phyloP scores from a whole-genome alignment of 2,329 filamentous ascomycete genomes.

The Exophiala aquamarina region DNA sequence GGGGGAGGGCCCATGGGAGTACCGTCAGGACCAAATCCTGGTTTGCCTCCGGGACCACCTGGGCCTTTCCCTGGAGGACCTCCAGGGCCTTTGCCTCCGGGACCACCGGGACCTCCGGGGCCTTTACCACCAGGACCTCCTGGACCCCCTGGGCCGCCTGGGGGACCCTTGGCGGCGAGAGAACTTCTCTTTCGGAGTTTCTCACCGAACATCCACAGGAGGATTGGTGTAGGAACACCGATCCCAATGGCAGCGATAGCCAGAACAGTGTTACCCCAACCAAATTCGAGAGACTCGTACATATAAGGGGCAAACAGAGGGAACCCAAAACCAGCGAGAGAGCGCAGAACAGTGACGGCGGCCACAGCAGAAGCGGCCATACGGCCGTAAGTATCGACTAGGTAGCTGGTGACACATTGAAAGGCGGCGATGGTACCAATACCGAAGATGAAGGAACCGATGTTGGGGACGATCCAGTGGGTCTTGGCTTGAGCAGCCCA shows the following conservation, averaged over 20 bases:
- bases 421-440: slow-evolving; percentile 35
- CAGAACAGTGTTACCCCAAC: slow-evolving; percentile 47
- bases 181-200: slow-evolving; percentile 36
- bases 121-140: slow-evolving; percentile 22
- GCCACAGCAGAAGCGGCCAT: slow-evolving; percentile 51
- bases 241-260: slow-evolving; percentile 42
- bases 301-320: slow-evolving; percentile 50
- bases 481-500: slow-evolving; percentile 46
- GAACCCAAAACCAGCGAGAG: slow-evolving; percentile 50
- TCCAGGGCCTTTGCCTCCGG: slow-evolving; percentile 18
- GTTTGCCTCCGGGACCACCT: slow-evolving; percentile 17
- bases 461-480: slow-evolving; percentile 50
- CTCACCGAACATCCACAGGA: slow-evolving; percentile 49
- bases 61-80: slow-evolving; percentile 12
- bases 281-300: slow-evolving; percentile 38
- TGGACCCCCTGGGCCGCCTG: slow-evolving; percentile 16
- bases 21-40: slow-evolving; percentile 11
- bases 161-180: slow-evolving; percentile 25
- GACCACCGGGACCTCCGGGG: slow-evolving; percentile 13
- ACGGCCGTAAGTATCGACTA: slow-evolving; percentile 44
- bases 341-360: slow-evolving; percentile 47
- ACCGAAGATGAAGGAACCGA: slow-evolving; percentile 46
- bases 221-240: slow-evolving; percentile 43
- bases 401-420: slow-evolving; percentile 35
- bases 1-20: slow-evolving; percentile 12